Percentiles rank a stretch among this genome's conserved stretches.
These are phyloP conservation scores for Metroxylon sagu DNA, from an alignment of 176 grass and related monocot genomes.

Conservation along the genomic window DNA sequence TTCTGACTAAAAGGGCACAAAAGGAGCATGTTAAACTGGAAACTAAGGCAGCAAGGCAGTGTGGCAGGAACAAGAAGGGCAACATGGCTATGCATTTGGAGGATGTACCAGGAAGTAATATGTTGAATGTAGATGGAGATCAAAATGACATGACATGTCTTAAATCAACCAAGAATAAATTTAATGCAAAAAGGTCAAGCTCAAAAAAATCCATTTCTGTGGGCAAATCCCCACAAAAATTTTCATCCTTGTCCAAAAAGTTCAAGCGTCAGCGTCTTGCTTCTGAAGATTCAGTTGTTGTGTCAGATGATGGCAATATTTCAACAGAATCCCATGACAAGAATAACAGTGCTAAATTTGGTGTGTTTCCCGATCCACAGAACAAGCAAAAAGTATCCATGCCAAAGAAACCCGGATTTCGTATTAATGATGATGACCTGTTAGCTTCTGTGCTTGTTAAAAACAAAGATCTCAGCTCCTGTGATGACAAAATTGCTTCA, in stretches of 20 bases:
- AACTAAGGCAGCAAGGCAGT: background rate
- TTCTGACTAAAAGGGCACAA: background rate
- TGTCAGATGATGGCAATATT: conserved; percentile 26
- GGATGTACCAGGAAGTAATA: background rate
- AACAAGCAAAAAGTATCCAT: conserved; percentile 12
- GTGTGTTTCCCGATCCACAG: conserved; percentile 15
- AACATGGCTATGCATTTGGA: background rate
- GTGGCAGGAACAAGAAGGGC: background rate
- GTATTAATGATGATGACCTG: conserved; percentile 87
- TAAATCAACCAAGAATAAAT: background rate
- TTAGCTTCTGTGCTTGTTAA: conserved; percentile 88
- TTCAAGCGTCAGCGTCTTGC: background rate
- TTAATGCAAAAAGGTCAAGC: background rate
- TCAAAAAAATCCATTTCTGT: background rate
- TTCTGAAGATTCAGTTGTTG: conserved; percentile 22
- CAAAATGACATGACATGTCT: background rate
- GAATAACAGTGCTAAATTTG: conserved; percentile 11
- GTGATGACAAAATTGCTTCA: conserved; percentile 39
- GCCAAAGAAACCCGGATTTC: conserved; percentile 46
- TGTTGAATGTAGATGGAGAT: background rate
- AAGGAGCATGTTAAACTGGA: background rate
- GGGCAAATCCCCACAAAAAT: background rate
- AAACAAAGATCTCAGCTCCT: conserved; percentile 71
- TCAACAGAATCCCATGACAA: conserved; percentile 23
- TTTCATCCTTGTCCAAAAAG: background rate